These are phyloP conservation scores for Fusarium globosum DNA, from an alignment of 2,329 filamentous ascomycete species.

Conservation along the genomic window DNA sequence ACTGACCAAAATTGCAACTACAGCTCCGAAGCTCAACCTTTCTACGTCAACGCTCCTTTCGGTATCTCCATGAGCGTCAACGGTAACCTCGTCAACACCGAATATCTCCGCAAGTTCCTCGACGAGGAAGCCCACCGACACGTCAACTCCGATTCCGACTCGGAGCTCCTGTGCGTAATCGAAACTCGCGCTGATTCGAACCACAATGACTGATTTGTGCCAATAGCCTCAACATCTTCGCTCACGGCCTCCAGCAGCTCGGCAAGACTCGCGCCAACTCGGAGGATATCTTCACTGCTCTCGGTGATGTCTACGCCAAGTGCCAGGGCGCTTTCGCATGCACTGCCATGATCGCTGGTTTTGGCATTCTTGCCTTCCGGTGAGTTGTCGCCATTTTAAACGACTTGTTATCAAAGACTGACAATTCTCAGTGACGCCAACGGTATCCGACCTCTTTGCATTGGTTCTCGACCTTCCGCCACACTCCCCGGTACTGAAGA, in stretches of 20 bases:
- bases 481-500: constrained; percentile 73
- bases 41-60: constrained; percentile 82
- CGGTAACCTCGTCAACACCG: constrained; percentile 85
- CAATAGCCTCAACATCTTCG: constrained; percentile 86
- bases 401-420: constrained; percentile 66
- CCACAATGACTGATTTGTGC: constrained; percentile 57
- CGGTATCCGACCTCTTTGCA: constrained; percentile 83
- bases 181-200: not conserved
- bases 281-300: constrained; percentile 78
- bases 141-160: constrained; percentile 88
- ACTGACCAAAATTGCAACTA: constrained; percentile 6
- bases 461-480: constrained; percentile 78
- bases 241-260: constrained; percentile 81
- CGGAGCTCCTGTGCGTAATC: constrained; percentile 59
- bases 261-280: constrained; percentile 84
- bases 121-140: constrained; percentile 84
- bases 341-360: constrained; percentile 84
- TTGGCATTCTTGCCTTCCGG: constrained; percentile 82
- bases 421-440: constrained; percentile 50
- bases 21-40: constrained; percentile 89
- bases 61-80: constrained; percentile 67
- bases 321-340: constrained; percentile 84
- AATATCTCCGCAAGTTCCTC: constrained; percentile 75
- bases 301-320: constrained; percentile 77
- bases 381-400: constrained; percentile 57